Evolutionary conservation across 164 flowering plant species (phyloP), one percentile per base, ranked within the genome.

Genomic region (Buxus sempervirens): DNA sequence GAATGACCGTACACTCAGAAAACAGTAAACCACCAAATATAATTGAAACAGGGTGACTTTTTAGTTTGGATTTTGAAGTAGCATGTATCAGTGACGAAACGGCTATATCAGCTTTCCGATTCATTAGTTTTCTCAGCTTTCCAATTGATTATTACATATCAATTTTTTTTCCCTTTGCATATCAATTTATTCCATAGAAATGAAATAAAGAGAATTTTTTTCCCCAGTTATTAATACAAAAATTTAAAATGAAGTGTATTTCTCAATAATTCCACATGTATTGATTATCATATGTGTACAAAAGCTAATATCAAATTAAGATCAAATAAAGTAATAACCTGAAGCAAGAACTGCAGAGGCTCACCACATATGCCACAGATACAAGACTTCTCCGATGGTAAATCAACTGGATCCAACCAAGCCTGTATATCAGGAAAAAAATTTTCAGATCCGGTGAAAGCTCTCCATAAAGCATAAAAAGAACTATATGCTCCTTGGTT

Each of bases 261-360:
- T 45, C 5, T 45, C 18, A 7, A 32, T 3, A 32, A 32, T 32
- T 32, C 38, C 38, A 32, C 38, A 32, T 3, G 38, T 32, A n/a
- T n/a, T 7, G 7, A 3, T 3, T 32, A 32, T 32, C 38, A 32
- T 32, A 32, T 32, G 38, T 32, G 38, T 7, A 32, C 38, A 32
- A 32, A 32, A 32, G 5, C 3, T 32, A 32, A 32, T 32, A 32
- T 32, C 38, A 32, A 32, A 32, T 7, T 32, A 45, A 45, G 51
- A 45, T 45, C 12, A 45, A 25, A 41, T 12, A 27, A 2, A 63
- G 25, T 22, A 14, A 12, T 27, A 60, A 92, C 99, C 97, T 95
- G 99, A 70, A 95, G 88, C 76, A 95, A 57, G 69, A 90, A 92
- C 65, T 86, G 94, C 77, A 95, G 70, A 68, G 97, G 97, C 59